Evolutionary conservation across 768 basidiomycete genomes (phyloP), one percentile per base, ranked within the genome.

Genomic region (Tremella yokohamensis): DNA sequence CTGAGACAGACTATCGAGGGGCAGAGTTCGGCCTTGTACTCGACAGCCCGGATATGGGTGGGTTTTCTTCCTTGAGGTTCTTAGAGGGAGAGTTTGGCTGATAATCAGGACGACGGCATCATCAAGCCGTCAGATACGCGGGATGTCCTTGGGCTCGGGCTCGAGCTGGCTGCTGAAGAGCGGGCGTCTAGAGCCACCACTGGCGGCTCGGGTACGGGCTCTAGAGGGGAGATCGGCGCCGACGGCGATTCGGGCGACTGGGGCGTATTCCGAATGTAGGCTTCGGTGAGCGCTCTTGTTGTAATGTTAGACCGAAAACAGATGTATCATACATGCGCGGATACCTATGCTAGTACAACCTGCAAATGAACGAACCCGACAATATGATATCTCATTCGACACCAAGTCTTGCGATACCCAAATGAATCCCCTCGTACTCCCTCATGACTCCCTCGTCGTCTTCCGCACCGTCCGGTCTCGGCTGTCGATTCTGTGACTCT

Each of bases 261-360:
- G 78, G 91, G 91, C 6, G 88, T 89, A 38, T 93, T 90, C 78
- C 84, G 90, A 62, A 93, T 93, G 90, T 93, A 81, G 53, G 19
- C 2, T 18, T 40, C 16, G 26, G 19, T 50, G 19, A n/a, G 16
- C 8, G 16, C 6, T 34, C n/a, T 22, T 55, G 16, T 37, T 37
- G 29, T 34, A 34, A 34, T 11, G 29, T 6, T 34, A 34, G 29
- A 34, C 4, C 11, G 6, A 34, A n/a, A 34, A 34, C 29, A 34
- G 29, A 34, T 34, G 29, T 34, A 34, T 34, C 29, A 34, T 34
- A 4, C 29, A 34, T 34, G 29, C 29, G 4, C 11, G 6, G 6
- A 34, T 34, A 6, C 29, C 29, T n/a, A 55, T 16, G 49, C 42
- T 47, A 57, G 65, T 60, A 40, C 56, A 20, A 22, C 20, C 38